Evolutionary conservation across 139 green algal genomes (phyloP).

Genomic region (Picochlorum sp.): DNA sequence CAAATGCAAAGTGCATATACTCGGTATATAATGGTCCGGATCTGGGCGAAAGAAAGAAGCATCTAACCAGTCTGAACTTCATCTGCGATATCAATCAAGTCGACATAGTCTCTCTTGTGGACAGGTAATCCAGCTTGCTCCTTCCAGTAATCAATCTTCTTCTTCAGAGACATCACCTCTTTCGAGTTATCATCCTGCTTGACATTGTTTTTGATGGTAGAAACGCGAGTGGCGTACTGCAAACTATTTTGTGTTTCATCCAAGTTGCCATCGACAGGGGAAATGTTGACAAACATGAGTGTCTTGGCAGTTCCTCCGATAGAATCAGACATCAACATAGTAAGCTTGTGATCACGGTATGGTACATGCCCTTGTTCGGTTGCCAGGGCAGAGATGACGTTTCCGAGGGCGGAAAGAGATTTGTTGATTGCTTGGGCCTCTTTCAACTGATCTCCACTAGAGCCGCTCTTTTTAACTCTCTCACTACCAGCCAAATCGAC

Average conservation of each 20-base stretch:
- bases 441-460: constrained; percentile 86
- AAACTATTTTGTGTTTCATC: constrained; percentile 83
- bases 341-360: constrained; percentile 97
- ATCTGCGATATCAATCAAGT: constrained; percentile 22
- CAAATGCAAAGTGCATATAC: too few relatives aligned
- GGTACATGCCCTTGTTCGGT: constrained; percentile 63
- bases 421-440: constrained; percentile 99
- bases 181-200: constrained; percentile 72
- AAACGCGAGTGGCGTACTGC: constrained; percentile 80
- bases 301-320: constrained; percentile 69
- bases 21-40: too few relatives aligned
- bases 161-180: constrained; percentile 70
- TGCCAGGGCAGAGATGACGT: constrained; percentile 91
- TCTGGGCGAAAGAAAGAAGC: too few relatives aligned
- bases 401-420: constrained; percentile 82
- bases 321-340: constrained; percentile 93
- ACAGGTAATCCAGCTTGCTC: constrained; percentile 75
- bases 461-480: constrained; percentile 89
- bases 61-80: constrained; percentile 6
- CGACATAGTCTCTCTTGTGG: constrained; percentile 40
- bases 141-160: constrained; percentile 83
- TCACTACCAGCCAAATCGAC: constrained; percentile 93
- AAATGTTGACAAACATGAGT: constrained; percentile 73
- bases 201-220: constrained; percentile 89
- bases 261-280: constrained; percentile 79